Percentiles rank a stretch among this genome's conserved stretches.
Conservation (phyloP, 106 monocot genomes). For the Apostasia ramifera region DNA sequence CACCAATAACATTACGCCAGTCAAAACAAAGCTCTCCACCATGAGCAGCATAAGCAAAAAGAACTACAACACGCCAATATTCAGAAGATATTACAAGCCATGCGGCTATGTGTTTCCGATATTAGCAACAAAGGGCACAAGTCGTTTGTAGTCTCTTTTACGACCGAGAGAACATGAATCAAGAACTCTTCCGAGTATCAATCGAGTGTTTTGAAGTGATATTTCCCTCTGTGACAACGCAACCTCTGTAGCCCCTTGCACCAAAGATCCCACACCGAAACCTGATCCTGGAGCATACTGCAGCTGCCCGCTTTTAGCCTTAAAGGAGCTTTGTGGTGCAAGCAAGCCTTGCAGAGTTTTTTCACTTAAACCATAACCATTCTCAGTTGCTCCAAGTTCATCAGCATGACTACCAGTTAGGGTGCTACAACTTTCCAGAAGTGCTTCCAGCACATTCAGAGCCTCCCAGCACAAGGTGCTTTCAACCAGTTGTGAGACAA, state of each 20-base stretch:
- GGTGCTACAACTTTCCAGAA: constrained; percentile 76
- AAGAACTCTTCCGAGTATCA: constrained; percentile 85
- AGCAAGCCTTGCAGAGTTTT: constrained; percentile 51
- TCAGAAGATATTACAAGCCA: too few species aligned
- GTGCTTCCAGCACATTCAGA: constrained; percentile 81
- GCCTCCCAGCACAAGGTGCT: constrained; percentile 86
- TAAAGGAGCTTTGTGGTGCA: constrained; percentile 78
- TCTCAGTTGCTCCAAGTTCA: constrained; percentile 30
- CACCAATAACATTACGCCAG: too few species aligned
- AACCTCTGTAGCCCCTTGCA: constrained; percentile 24
- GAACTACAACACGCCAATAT: too few species aligned
- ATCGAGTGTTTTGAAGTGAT: constrained; percentile 72
- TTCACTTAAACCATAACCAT: constrained; percentile 39
- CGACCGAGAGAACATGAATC: constrained; percentile 83
- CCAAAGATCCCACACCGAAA: constrained; percentile 24
- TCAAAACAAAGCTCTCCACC: too few species aligned
- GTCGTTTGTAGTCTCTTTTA: constrained; percentile 88
- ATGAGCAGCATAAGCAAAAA: too few species aligned
- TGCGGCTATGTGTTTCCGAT: too few species aligned
- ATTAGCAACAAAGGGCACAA: constrained; percentile 86
- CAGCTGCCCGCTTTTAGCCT: constrained; percentile 75
- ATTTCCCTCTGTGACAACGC: constrained; percentile 58
- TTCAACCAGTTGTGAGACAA: constrained; percentile 93
- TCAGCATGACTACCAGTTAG: constrained; percentile 39
- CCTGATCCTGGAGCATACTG: constrained; percentile 54